These are phyloP conservation scores for Boletus sp. DNA, from an alignment of 1,284 basidiomycete genomes.

Conservation along the genomic window DNA sequence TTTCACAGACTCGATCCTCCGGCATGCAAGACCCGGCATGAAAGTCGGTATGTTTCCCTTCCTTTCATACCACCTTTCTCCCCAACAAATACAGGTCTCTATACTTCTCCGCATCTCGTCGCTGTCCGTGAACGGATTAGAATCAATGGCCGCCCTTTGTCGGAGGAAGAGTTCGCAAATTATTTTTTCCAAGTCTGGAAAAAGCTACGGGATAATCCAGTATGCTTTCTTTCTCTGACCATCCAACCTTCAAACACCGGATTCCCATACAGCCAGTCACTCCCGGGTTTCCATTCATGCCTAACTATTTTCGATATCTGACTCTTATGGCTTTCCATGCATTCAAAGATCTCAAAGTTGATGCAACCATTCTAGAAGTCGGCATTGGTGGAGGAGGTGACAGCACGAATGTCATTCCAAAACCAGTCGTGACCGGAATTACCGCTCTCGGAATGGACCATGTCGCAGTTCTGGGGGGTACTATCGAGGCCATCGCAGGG, in stretches of 20 bases:
- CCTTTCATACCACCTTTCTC: slow-evolving; percentile 1
- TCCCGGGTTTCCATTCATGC: slow-evolving; percentile 65
- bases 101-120: slow-evolving; percentile 96
- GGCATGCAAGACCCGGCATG: slow-evolving; percentile 59
- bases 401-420: slow-evolving; percentile 93
- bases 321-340: slow-evolving; percentile 92
- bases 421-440: slow-evolving; percentile 85
- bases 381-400: slow-evolving; percentile 98
- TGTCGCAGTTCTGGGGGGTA: slow-evolving; percentile 86
- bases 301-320: slow-evolving; percentile 92
- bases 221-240: slow-evolving; percentile 8
- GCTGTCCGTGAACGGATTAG: slow-evolving; percentile 95
- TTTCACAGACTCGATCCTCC: slow-evolving; percentile 78
- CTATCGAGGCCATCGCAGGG: slow-evolving; percentile 85
- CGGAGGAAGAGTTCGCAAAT: slow-evolving; percentile 83
- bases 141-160: slow-evolving; percentile 86
- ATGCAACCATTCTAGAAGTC: slow-evolving; percentile 94
- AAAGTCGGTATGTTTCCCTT: slow-evolving; percentile 55
- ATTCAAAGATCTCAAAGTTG: slow-evolving; percentile 76
- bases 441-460: slow-evolving; percentile 94
- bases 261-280: slow-evolving; percentile 40
- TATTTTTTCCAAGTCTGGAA: slow-evolving; percentile 99
- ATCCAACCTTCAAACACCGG: background rate
- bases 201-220: slow-evolving; percentile 63
- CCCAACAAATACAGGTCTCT: slow-evolving; percentile 61